Base-by-base conservation (phyloP, 2,329 filamentous ascomycete genomes). In the Paecilomyces sp. region DNA sequence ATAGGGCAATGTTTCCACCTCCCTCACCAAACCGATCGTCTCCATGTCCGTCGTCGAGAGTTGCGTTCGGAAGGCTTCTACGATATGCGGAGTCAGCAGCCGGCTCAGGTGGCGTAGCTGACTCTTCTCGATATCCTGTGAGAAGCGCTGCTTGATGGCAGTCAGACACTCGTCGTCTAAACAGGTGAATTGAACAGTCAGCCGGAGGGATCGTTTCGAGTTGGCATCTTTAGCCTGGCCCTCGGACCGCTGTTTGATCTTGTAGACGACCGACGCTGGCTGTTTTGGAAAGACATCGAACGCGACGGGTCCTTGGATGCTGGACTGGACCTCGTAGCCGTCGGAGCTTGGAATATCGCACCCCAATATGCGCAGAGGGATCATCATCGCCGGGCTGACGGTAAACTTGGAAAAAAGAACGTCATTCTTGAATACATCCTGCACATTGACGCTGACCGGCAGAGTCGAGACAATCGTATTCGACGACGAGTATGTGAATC, bases 361-460 rank as follows among this genome's bases (percentile, higher is more conserved):
- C 58, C 83, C 83, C 54, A 89, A 81, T 6, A 99, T 77, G 3
- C 89, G 84, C 9, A 97, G 74, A 0, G 94, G 94, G 31, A 88
- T 87, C 25, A 84, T 73, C 59, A 83, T 90, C 0, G 91, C 88
- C 0, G 92, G 92, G 12, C 91, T 92, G 57, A 99, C 88, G 13
- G 90, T 96, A 72, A 99, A 99, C 9, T 88, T 88, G 0, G 92
- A 97, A 69, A 94, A 94, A 0, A 97, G 81, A 0, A 85, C 82
- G 7, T 86, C 79, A 63, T 91, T 86, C 71, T 96, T 96, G 79
- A 97, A 97, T 30, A 95, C 85, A 67, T 99, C 94, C 68, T 97
- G 92, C 5, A 99, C 94, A 65, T 97, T 97, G 63, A 99, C 94
- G 2, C 93, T 92, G 3, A 99, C 81, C 0, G 91, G 90, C 3